These are phyloP conservation scores for Protomyces lactucae-debilis DNA, from an alignment of 1,139 yeast species.

Conservation along the genomic window DNA sequence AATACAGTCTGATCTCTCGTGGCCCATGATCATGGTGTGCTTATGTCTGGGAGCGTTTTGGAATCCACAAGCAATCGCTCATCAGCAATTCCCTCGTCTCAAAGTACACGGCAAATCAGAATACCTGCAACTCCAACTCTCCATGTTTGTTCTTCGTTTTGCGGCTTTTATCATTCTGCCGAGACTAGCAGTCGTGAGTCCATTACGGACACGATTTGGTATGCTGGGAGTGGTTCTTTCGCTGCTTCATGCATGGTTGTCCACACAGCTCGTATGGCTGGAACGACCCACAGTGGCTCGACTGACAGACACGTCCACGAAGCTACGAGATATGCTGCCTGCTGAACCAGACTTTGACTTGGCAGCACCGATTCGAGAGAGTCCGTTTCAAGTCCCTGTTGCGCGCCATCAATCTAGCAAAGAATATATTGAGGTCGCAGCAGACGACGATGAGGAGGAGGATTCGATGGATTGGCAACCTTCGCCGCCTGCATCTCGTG, in stretches of 20 bases:
- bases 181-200: neutral
- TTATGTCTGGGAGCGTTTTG: conserved; percentile 9
- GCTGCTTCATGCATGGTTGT: neutral
- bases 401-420: neutral
- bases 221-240: neutral
- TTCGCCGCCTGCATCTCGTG: neutral
- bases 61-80: neutral
- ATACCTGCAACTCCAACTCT: neutral
- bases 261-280: neutral
- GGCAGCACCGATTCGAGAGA: neutral
- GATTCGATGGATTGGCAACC: conserved; percentile 27
- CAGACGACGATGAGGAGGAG: neutral
- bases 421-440: neutral
- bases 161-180: neutral
- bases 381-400: neutral
- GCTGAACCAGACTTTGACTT: neutral
- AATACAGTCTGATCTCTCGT: neutral
- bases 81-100: neutral
- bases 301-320: neutral
- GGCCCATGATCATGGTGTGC: conserved; percentile 1
- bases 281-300: neutral
- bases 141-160: neutral
- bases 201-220: neutral
- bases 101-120: conserved; percentile 11
- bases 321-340: neutral